phyloP scores from a whole-genome alignment of 257 asterid genomes.

The Apocynum venetum region DNA sequence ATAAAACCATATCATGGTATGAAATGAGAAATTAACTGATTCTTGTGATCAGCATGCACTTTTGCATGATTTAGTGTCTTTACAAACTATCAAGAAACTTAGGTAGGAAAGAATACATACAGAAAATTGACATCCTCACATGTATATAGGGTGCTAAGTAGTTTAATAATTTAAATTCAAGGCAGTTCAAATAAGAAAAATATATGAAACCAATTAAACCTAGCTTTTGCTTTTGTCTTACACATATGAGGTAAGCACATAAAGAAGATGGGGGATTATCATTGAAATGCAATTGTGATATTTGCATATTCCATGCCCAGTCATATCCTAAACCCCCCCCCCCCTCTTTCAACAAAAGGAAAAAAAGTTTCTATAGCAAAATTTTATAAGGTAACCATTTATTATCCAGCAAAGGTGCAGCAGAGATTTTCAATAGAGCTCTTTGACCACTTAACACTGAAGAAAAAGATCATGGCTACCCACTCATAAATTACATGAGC shows the following conservation, averaged over 20 bases:
- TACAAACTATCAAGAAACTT: neutral
- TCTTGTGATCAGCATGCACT: neutral
- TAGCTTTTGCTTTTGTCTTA: no score
- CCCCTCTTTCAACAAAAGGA: no score
- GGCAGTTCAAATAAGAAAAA: neutral
- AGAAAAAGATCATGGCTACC: neutral
- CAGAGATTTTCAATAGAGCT: neutral
- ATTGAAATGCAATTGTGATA: neutral
- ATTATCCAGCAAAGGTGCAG: neutral
- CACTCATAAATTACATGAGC: neutral
- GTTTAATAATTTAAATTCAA: neutral
- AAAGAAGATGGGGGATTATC: neutral
- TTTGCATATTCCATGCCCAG: neutral
- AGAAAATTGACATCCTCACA: neutral
- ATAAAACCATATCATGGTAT: slow-evolving; percentile 10
- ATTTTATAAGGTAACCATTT: neutral
- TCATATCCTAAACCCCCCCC: neutral
- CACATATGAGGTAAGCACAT: no score
- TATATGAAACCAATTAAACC: no score
- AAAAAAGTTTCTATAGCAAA: neutral
- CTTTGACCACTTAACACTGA: neutral
- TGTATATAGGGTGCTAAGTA: neutral
- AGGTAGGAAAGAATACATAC: neutral
- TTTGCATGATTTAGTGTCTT: neutral
- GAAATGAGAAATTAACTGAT: neutral